Evolutionary conservation across 192 early-diverging fungal genomes (phyloP).

Genomic region (Coemansia sp.): DNA sequence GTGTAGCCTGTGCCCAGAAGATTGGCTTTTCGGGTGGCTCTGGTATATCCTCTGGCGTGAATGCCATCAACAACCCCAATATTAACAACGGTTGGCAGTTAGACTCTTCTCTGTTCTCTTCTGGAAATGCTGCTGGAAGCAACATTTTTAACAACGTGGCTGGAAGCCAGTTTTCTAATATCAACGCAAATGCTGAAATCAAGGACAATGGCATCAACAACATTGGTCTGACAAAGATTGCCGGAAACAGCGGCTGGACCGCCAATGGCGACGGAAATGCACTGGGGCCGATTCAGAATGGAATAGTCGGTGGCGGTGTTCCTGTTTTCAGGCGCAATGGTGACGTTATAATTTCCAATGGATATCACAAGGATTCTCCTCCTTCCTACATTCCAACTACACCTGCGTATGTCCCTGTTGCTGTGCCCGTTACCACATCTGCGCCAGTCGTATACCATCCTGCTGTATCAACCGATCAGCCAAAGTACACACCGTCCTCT

Average conservation of each 20-base stretch:
- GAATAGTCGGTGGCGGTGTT: slow-evolving; percentile 6
- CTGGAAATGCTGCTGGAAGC: not conserved
- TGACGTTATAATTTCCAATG: too few relatives aligned
- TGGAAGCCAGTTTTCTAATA: slow-evolving; percentile 14
- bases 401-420: too few relatives aligned
- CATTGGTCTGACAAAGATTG: slow-evolving; percentile 4
- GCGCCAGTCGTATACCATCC: slow-evolving; percentile 19
- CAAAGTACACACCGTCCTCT: slow-evolving; percentile 1
- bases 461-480: too few relatives aligned
- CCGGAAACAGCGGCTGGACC: slow-evolving; percentile 28
- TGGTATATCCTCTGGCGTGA: slow-evolving; percentile 15
- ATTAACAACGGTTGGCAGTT: too few relatives aligned
- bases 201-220: slow-evolving; percentile 35
- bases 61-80: slow-evolving; percentile 25
- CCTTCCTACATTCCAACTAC: slow-evolving; percentile 5
- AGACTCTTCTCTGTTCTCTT: slow-evolving; percentile 19
- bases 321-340: slow-evolving; percentile 9
- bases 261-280: slow-evolving; percentile 26
- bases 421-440: too few relatives aligned
- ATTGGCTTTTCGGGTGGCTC: slow-evolving; percentile 16
- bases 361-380: not conserved
- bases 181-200: slow-evolving; percentile 13
- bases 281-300: slow-evolving; percentile 22
- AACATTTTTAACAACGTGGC: slow-evolving; percentile 21
- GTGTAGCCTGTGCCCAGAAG: slow-evolving; percentile 23